These are phyloP conservation scores for Ogataea philodendri DNA, from an alignment of 805 yeast species.

Conservation along the genomic window DNA sequence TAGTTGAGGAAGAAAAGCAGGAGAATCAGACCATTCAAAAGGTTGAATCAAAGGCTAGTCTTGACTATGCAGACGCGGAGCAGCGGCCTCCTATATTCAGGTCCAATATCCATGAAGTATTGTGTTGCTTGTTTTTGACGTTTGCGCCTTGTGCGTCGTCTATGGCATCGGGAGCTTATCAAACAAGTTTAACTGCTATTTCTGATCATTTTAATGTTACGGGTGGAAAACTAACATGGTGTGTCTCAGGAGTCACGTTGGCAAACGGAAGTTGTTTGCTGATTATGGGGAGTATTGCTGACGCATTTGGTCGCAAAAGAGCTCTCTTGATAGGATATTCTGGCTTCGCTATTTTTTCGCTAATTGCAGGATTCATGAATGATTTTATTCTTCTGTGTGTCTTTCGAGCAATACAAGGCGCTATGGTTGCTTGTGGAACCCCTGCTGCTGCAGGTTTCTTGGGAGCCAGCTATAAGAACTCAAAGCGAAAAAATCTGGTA, in stretches of 20 bases:
- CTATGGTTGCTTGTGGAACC: constrained; percentile 41
- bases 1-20: background rate
- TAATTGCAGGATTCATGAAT: constrained; percentile 40
- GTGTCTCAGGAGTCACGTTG: constrained; percentile 38
- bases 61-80: constrained; percentile 25
- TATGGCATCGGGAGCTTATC: constrained; percentile 37
- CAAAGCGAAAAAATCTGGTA: constrained; percentile 40
- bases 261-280: constrained; percentile 44
- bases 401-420: constrained; percentile 46
- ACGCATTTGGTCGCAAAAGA: constrained; percentile 44
- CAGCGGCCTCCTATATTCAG: constrained; percentile 38
- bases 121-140: constrained; percentile 34
- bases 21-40: background rate
- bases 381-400: constrained; percentile 38
- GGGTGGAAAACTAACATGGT: constrained; percentile 46
- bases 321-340: constrained; percentile 37
- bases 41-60: background rate
- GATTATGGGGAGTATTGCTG: constrained; percentile 47
- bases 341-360: constrained; percentile 33
- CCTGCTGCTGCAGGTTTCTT: constrained; percentile 49
- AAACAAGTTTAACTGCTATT: constrained; percentile 36
- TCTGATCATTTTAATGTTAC: constrained; percentile 35
- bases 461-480: constrained; percentile 40
- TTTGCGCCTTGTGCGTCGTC: constrained; percentile 43
- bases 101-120: constrained; percentile 33